phyloP scores from a whole-genome alignment of 306 rosid species.

The Ceratonia siliqua region DNA sequence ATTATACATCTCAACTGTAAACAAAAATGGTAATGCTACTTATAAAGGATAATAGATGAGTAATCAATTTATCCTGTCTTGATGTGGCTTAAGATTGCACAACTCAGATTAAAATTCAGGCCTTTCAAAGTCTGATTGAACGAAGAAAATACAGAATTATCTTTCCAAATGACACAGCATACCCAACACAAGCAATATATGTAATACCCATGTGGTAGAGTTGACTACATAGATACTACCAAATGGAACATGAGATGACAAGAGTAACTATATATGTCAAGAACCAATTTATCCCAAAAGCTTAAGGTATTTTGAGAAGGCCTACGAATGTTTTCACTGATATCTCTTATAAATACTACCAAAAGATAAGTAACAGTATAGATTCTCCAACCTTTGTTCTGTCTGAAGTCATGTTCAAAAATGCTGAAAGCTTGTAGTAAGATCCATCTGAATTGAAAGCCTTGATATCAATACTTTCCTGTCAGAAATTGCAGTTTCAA shows the following conservation, averaged over 20 bases:
- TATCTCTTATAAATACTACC: not conserved
- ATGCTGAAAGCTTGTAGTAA: conserved; percentile 88
- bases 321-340: not conserved
- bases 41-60: too few species aligned
- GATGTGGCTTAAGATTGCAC: not conserved
- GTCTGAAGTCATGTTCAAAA: conserved; percentile 84
- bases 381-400: conserved; percentile 81
- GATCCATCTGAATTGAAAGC: conserved; percentile 87
- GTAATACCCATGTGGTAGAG: not conserved
- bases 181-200: not conserved
- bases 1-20: too few species aligned
- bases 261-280: too few species aligned
- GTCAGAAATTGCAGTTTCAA: conserved; percentile 36
- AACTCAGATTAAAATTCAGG: not conserved
- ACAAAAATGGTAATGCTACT: not conserved
- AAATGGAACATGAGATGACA: conserved; percentile 3
- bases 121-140: not conserved
- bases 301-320: not conserved
- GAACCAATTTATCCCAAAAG: not conserved
- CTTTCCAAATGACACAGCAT: not conserved
- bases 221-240: not conserved
- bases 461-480: conserved; percentile 93
- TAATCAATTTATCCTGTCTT: not conserved
- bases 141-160: not conserved
- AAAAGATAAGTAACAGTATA: conserved; percentile 13